Base-by-base conservation (phyloP, 495 filamentous ascomycete species). In the Hypomontagnella monticulosa region DNA sequence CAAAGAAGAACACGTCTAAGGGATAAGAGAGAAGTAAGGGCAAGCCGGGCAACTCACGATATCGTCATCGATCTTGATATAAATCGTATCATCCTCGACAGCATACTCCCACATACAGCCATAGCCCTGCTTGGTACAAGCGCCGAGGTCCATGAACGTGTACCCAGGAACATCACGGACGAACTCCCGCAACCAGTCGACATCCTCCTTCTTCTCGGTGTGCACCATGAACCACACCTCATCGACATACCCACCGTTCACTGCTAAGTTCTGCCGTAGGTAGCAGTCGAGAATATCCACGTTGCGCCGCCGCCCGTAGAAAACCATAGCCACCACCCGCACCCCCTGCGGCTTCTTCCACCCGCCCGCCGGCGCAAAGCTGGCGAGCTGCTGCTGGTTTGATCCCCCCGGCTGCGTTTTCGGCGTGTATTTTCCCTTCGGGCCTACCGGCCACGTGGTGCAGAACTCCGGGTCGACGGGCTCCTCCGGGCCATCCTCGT, bases 11-110 rank as follows among this genome's bases (percentile, higher is more conserved):
- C 3, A 27, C 6, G n/a, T n/a, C 2, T 27, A 6, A 27, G 6
- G 6, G 23, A 27, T 27, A 27, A 6, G 6, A 27, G 23, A 27
- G 23, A 27, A 6, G 23, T 6, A 27, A 6, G 3, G 23, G 6
- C 3, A 27, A 27, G 23, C 23, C 15, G 3, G 44, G 37, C 7
- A 23, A 70, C 72, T 75, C 49, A 75, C 78, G 47, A 82, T 76
- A 54, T 86, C 84, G 6, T 84, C 84, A 57, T 86, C 84, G 52
- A 87, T 83, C 66, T 82, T 83, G 41, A 86, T 77, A 55, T 83
- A 84, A 52, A 86, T 78, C 18, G 74, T 72, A 16, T 79, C 72
- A 16, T 76, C 69, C 44, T 75, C 73, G 9, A 71, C 68, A 5
- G 75, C 70, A 49, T 74, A 67, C 40, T 74, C 67, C 63, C 74